A percentile compares a stretch with the other conserved stretches of the same genome.
Evolutionary conservation across 2,329 filamentous ascomycete species (phyloP).

Genomic region (Aspergillus aculeatus): DNA sequence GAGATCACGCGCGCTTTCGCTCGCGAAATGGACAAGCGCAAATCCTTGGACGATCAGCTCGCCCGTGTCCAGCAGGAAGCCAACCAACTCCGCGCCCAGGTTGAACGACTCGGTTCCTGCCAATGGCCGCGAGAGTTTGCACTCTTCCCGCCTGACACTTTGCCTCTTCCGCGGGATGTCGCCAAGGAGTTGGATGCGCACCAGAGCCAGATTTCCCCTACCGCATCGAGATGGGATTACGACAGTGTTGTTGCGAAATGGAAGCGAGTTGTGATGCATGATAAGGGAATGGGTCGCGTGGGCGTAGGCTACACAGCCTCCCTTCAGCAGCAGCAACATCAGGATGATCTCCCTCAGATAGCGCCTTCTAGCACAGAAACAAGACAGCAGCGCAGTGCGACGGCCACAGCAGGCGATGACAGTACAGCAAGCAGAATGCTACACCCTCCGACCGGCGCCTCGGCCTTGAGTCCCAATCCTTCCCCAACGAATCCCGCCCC

Average conservation of each 20-base stretch:
- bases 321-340: neutral
- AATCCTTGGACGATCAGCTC: constrained; percentile 44
- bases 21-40: constrained; percentile 45
- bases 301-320: constrained; percentile 30
- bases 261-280: constrained; percentile 49
- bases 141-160: constrained; percentile 47
- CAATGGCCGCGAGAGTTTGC: constrained; percentile 52
- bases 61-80: constrained; percentile 49
- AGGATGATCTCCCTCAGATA: constrained; percentile 16
- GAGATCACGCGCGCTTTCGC: constrained; percentile 50
- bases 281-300: constrained; percentile 43
- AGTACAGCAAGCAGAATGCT: constrained; percentile 10
- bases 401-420: constrained; percentile 10
- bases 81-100: constrained; percentile 48
- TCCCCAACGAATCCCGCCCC: constrained; percentile 19
- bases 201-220: constrained; percentile 35
- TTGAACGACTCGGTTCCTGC: constrained; percentile 47
- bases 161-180: constrained; percentile 41
- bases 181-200: constrained; percentile 38
- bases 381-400: constrained; percentile 3
- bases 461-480: constrained; percentile 27
- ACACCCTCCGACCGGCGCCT: constrained; percentile 13
- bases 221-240: constrained; percentile 47
- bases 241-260: constrained; percentile 50
- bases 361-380: constrained; percentile 4